These are phyloP conservation scores for Candida nonsorbophila DNA, from an alignment of 805 yeast genomes.

Conservation along the genomic window DNA sequence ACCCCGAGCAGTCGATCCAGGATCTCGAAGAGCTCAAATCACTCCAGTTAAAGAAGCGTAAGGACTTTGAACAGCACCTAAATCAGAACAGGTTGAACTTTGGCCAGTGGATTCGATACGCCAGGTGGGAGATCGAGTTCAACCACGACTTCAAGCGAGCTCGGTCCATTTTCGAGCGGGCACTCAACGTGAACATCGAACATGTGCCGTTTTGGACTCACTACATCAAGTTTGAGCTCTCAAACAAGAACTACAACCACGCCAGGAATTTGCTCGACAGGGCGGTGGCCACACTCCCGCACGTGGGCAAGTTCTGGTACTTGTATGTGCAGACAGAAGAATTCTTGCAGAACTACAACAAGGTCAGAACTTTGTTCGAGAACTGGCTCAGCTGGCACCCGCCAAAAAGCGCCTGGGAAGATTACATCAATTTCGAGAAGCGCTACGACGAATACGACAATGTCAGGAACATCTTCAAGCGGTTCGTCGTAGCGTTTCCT, in stretches of 20 bases:
- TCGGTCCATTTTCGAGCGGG: constrained; percentile 83
- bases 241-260: constrained; percentile 70
- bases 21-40: constrained; percentile 82
- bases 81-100: constrained; percentile 76
- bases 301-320: constrained; percentile 84
- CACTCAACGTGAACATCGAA: constrained; percentile 67
- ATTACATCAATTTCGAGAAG: constrained; percentile 67
- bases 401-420: constrained; percentile 59
- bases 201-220: constrained; percentile 83
- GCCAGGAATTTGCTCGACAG: constrained; percentile 83
- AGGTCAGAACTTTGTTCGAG: constrained; percentile 62
- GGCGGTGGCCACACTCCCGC: constrained; percentile 68
- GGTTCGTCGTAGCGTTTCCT: constrained; percentile 37
- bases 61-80: constrained; percentile 82
- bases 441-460: constrained; percentile 55
- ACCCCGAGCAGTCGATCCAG: constrained; percentile 32
- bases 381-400: constrained; percentile 85
- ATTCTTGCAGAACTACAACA: constrained; percentile 55
- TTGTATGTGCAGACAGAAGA: constrained; percentile 81
- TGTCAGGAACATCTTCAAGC: constrained; percentile 53
- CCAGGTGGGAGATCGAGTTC: constrained; percentile 71
- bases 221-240: constrained; percentile 74
- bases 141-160: constrained; percentile 78
- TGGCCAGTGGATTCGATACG: constrained; percentile 91
- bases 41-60: constrained; percentile 68